Conservation (phyloP, 1,284 basidiomycete species). For the Cerrena zonata region DNA sequence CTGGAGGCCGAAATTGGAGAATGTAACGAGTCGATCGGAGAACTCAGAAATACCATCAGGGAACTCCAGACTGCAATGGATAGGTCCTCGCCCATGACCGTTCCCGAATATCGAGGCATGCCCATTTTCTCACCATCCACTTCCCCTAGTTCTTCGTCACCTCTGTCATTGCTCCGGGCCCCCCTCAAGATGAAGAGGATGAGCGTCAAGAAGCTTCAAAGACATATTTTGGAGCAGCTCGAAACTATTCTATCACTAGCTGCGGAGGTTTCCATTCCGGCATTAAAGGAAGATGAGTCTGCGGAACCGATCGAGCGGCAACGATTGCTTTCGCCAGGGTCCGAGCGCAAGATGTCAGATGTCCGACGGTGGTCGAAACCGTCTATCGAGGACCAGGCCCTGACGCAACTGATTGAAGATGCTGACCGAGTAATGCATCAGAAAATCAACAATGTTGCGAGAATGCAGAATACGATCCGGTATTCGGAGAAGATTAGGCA, state of each 20-base stretch:
- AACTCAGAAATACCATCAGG: conserved; percentile 78
- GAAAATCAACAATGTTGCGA: conserved; percentile 92
- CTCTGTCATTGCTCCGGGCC: conserved; percentile 64
- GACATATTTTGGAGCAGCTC: conserved; percentile 76
- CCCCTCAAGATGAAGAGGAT: conserved; percentile 67
- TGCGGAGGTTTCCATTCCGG: conserved; percentile 80
- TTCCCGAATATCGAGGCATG: conserved; percentile 84
- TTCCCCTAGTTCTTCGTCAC: conserved; percentile 62
- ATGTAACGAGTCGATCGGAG: conserved; percentile 87
- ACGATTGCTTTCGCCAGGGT: conserved; percentile 78
- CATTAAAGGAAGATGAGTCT: conserved; percentile 84
- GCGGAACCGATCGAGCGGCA: conserved; percentile 91
- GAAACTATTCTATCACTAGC: conserved; percentile 80
- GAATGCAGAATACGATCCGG: conserved; percentile 95
- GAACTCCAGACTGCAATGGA: conserved; percentile 66
- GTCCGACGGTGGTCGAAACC: conserved; percentile 83
- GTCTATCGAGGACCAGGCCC: conserved; percentile 77
- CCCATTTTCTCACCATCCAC: conserved; percentile 69
- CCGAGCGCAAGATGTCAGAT: conserved; percentile 77
- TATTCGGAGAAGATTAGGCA: conserved; percentile 96
- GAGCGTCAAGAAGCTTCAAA: conserved; percentile 77
- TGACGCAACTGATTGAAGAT: conserved; percentile 79
- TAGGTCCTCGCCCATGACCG: conserved; percentile 51
- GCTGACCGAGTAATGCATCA: conserved; percentile 83
- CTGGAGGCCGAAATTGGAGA: conserved; percentile 92